A percentile compares a stretch with the other conserved stretches of the same genome.
These are phyloP conservation scores for Trichoderma sp. DNA, from an alignment of 2,329 filamentous ascomycete species.

Conservation along the genomic window DNA sequence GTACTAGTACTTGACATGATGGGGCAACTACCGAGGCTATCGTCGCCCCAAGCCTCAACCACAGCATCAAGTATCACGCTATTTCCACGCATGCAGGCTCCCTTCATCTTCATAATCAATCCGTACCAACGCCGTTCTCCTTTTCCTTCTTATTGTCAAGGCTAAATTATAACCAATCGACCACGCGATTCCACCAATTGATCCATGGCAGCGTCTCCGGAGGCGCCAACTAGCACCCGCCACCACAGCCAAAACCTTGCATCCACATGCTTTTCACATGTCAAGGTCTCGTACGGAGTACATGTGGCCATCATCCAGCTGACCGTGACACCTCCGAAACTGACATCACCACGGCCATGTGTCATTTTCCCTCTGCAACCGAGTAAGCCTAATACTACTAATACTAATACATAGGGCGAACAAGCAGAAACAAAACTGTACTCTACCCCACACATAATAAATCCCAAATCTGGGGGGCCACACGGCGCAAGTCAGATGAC, in stretches of 20 bases:
- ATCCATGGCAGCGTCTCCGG: background rate
- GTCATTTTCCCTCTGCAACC: background rate
- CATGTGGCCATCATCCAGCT: slow-evolving; percentile 4
- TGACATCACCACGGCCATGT: background rate
- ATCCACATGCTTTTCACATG: slow-evolving; percentile 18
- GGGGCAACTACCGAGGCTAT: background rate
- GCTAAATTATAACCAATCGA: background rate
- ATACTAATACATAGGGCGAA: background rate
- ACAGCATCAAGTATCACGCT: no score
- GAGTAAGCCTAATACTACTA: background rate
- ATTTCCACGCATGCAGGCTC: background rate
- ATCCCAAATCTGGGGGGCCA: slow-evolving; percentile 15
- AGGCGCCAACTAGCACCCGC: background rate
- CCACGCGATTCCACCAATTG: background rate
- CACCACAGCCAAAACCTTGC: background rate
- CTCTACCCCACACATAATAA: slow-evolving; percentile 3
- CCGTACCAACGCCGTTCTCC: background rate
- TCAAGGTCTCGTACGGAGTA: background rate
- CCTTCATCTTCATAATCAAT: background rate
- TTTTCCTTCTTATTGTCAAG: background rate
- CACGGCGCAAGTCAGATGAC: slow-evolving; percentile 16
- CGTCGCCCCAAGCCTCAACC: background rate
- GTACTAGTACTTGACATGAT: background rate
- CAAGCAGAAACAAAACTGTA: background rate
- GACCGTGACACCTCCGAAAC: background rate